These are phyloP conservation scores for Elaeis oleifera DNA, from an alignment of 202 grass and related monocot genomes.

Conservation along the genomic window DNA sequence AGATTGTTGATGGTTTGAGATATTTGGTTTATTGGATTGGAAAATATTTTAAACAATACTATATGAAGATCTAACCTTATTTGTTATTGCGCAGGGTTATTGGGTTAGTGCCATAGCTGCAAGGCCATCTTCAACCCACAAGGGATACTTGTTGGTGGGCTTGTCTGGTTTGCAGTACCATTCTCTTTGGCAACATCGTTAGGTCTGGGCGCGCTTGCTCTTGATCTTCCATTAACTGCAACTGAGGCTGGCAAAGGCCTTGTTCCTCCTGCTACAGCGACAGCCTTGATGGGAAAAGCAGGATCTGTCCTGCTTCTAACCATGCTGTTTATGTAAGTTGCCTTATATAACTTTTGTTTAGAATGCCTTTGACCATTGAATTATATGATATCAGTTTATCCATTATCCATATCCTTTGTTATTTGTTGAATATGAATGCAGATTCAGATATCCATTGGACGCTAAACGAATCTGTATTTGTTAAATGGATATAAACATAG, in stretches of 20 bases:
- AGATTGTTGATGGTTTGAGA: too few relatives aligned
- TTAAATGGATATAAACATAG: too few relatives aligned
- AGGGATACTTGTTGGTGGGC: constrained; percentile 76
- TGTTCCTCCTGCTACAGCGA: constrained; percentile 72
- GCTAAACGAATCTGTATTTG: too few relatives aligned
- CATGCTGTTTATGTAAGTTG: constrained; percentile 84
- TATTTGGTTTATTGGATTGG: too few relatives aligned
- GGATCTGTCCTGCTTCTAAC: constrained; percentile 84
- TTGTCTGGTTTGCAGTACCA: constrained; percentile 86
- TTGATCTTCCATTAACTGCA: constrained; percentile 66
- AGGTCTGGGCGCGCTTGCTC: constrained; percentile 74
- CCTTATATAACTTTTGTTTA: background rate
- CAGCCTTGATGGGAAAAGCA: constrained; percentile 63
- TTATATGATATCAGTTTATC: background rate
- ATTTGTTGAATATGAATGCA: too few relatives aligned
- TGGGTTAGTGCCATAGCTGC: constrained; percentile 97
- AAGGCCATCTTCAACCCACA: constrained; percentile 84
- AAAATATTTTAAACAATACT: too few relatives aligned
- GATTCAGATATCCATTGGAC: too few relatives aligned
- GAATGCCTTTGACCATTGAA: background rate
- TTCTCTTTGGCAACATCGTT: constrained; percentile 89
- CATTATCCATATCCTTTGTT: too few relatives aligned
- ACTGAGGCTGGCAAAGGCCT: constrained; percentile 63
- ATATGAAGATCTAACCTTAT: background rate
- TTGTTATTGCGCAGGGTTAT: constrained; percentile 46